These are phyloP conservation scores for Tetrahymena elliotti DNA, from an alignment of 73 alveolate genomes.

Conservation along the genomic window DNA sequence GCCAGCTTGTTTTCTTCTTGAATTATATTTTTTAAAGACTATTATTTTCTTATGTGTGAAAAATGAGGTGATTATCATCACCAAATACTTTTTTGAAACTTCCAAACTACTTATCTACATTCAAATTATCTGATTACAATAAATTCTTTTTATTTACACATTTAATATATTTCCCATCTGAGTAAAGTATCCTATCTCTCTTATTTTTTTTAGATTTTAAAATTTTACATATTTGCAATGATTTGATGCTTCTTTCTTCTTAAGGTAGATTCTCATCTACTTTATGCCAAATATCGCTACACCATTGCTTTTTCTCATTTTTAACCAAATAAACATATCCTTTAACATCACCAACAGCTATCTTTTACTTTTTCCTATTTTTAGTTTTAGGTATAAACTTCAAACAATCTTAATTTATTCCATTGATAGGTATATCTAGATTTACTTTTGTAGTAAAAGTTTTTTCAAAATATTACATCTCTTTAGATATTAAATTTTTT, in stretches of 20 bases:
- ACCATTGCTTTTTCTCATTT: neutral
- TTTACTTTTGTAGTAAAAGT: neutral
- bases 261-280: neutral
- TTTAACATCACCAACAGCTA: neutral
- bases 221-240: neutral
- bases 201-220: neutral
- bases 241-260: neutral
- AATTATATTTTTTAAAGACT: neutral
- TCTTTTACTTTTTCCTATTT: neutral
- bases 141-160: neutral
- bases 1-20: neutral
- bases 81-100: neutral
- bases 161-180: neutral
- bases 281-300: neutral
- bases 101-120: neutral
- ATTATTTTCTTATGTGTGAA: neutral
- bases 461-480: neutral
- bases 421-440: neutral
- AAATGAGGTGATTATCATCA: neutral
- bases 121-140: neutral
- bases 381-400: neutral
- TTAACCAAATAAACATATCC: neutral
- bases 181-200: neutral
- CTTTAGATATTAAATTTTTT: neutral
- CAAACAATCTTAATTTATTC: neutral